Evolutionary conservation across 2,329 filamentous ascomycete species (phyloP), one percentile per base, ranked within the genome.

Genomic region (Alternaria burnsii): DNA sequence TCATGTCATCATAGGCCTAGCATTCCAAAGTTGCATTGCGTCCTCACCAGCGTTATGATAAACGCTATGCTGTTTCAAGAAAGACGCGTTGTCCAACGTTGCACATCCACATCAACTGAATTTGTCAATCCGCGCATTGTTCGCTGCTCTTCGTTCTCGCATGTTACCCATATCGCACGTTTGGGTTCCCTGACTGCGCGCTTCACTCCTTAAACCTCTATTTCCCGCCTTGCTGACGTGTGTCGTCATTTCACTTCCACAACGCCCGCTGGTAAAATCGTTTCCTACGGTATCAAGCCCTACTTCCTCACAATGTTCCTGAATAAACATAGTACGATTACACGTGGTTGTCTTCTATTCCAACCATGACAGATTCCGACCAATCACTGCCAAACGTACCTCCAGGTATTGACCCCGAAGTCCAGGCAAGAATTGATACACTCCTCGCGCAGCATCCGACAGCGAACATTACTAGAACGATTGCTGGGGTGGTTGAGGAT

Each of bases 401-500:
- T 3, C 51, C 4, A 18, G 36, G 22, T 1, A 10, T 55, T 2
- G 12, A 26, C 1, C 42, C n/a, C 1, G 22, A 38, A 0, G n/a
- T 8, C 0, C 22, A 52, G 0, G 7, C 36, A 18, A 41, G 3
- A 12, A 36, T 20, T 1, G 4, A n/a, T 4, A 14, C 22, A 10
- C 28, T 40, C 3, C 20, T 48, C 1, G 1, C 10, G 10, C 16
- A 30, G n/a, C 8, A 16, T 10, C 2, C 18, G 30, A 50, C 16
- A 18, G 12, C 18, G 6, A 14, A 12, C 3, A 36, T 0, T 10
- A 16, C 12, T 36, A 8, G 18, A 8, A 4, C 1, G 0, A 10
- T 16, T 8, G 0, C 3, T 0, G 12, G 14, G 0, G 3, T 1
- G 7, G 18, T 1, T 6, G 8, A 0, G 30, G 3, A 50, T 6